Evolutionary conservation across 192 early-diverging fungal species (phyloP), one percentile per base, ranked within the genome.

Genomic region (Gryganskiella cystojenkinii): DNA sequence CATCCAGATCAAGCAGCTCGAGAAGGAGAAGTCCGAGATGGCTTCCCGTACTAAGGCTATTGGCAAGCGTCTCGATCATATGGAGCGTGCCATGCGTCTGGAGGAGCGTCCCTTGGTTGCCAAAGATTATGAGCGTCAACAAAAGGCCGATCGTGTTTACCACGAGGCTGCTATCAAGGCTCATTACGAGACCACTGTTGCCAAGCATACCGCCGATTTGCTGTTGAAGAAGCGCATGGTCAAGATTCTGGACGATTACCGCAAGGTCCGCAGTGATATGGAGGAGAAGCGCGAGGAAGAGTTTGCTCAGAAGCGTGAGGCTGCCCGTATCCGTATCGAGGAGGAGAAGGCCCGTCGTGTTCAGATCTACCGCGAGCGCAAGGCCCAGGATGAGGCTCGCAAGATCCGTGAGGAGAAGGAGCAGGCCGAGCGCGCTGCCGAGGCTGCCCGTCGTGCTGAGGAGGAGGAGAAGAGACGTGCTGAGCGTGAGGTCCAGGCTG

Each of bases 41-140:
- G 87, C 89, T 67, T 82, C 85, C 55, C 93, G 94, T 68, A 85
- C 95, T 65, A 91, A 90, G 82, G 53, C 83, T 19, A 83, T 93
- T 61, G 83, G 83, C 56, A 96, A 96, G 81, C 87, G 90, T 64
- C 61, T 92, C 30, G 98, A 99, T 82, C 95, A 96, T 76, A 85
- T 90, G 19, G 96, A 97, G 83, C 94, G 98, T 75, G 98, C 97
- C 17, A 92, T 85, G 85, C 94, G 97, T 67, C 88, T 91, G 78
- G 89, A 90, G 60, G 98, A 99, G 85, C 91, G 92, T 70, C 92
- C 96, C 47, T 83, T 98, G 31, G 88, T 98, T 46, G 90, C 89
- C 46, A 88, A 92, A 64, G 97, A 99, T 81, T 97, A 98, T 72
- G 94, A 94, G 47, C 84, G 86, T 42, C 97, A 99, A 82, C 94